These are phyloP conservation scores for Daldinia grandis DNA, from an alignment of 495 filamentous ascomycete species.

Conservation along the genomic window DNA sequence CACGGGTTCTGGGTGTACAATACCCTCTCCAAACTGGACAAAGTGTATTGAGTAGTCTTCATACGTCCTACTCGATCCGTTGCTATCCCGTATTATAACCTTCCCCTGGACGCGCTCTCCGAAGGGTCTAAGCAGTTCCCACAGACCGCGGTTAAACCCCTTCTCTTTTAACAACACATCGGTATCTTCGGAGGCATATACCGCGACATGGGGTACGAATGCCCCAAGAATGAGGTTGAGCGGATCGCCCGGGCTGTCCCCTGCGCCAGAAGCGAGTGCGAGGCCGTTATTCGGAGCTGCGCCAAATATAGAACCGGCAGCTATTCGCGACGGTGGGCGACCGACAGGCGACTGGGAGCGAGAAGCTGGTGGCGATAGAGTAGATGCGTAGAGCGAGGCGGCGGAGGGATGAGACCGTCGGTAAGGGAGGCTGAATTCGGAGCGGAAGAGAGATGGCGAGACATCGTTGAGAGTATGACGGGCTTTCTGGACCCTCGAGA, in stretches of 20 bases:
- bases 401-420: constrained; percentile 64
- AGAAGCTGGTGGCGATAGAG: constrained; percentile 61
- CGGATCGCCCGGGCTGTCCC: constrained; percentile 65
- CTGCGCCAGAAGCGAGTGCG: constrained; percentile 59
- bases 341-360: constrained; percentile 68
- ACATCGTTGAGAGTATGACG: constrained; percentile 48
- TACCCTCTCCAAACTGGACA: constrained; percentile 68
- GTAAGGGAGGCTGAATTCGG: constrained; percentile 59
- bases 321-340: constrained; percentile 60
- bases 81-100: constrained; percentile 88
- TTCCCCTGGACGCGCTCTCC: constrained; percentile 90
- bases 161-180: constrained; percentile 83
- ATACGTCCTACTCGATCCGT: constrained; percentile 79
- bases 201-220: constrained; percentile 86
- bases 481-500: constrained; percentile 47
- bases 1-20: constrained; percentile 59
- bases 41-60: constrained; percentile 94
- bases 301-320: constrained; percentile 59
- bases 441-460: constrained; percentile 48
- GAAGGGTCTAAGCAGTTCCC: constrained; percentile 86
- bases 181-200: constrained; percentile 84
- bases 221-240: constrained; percentile 79
- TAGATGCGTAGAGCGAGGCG: constrained; percentile 66
- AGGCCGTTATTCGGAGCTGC: constrained; percentile 49
- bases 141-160: constrained; percentile 81